Evolutionary conservation across 2,329 filamentous ascomycete species (phyloP).

Genomic region (Curvularia lunata): DNA sequence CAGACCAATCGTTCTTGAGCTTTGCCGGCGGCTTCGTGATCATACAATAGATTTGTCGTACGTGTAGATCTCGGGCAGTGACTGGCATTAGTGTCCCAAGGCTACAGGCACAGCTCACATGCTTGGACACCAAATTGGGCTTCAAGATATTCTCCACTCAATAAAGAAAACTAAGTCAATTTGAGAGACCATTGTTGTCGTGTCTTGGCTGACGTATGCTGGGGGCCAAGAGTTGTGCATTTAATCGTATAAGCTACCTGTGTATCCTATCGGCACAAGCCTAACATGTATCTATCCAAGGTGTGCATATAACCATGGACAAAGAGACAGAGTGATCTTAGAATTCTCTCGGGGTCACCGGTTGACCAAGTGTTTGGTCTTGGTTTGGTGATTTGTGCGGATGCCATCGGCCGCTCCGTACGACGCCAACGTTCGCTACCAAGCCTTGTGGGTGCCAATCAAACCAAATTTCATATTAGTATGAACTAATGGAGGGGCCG

Average conservation of each 20-base stretch:
- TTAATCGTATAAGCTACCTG: not conserved
- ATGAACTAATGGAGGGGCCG: not conserved
- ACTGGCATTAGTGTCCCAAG: constrained; percentile 31
- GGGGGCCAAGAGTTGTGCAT: not conserved
- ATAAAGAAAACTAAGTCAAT: not conserved
- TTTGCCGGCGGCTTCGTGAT: constrained; percentile 31
- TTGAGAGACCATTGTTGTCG: constrained; percentile 3
- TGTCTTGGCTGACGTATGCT: constrained; percentile 1
- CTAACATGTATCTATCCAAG: not conserved
- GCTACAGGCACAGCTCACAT: constrained; percentile 27
- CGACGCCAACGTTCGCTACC: constrained; percentile 44
- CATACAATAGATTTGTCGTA: constrained; percentile 40
- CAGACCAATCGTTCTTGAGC: constrained; percentile 45
- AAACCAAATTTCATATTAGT: constrained; percentile 6
- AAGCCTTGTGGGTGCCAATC: constrained; percentile 7
- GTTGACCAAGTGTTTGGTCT: constrained; percentile 23
- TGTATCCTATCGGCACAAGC: not conserved
- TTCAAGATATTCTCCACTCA: not conserved
- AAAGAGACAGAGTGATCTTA: not conserved
- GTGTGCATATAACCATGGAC: not conserved
- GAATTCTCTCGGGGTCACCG: not conserved
- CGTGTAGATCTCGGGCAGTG: constrained; percentile 27
- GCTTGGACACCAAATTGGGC: constrained; percentile 12
- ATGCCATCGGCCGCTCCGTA: constrained; percentile 44
- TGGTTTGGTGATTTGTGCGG: constrained; percentile 19